These are phyloP conservation scores for Grosmannia huntii DNA, from an alignment of 2,329 filamentous ascomycete species.

Conservation along the genomic window DNA sequence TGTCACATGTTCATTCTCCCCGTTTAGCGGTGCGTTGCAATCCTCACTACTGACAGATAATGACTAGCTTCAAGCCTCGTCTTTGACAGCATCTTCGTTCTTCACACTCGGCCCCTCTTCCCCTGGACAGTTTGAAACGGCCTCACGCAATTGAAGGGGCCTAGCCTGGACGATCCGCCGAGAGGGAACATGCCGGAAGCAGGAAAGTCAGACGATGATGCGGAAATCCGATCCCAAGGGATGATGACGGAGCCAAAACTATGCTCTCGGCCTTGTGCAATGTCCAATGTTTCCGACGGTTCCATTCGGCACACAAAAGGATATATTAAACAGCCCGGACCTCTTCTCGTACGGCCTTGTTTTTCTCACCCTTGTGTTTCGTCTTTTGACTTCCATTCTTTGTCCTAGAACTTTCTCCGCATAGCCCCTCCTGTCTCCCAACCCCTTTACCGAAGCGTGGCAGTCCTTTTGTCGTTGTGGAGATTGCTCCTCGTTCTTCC, in stretches of 20 bases:
- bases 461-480: neutral
- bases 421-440: neutral
- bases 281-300: neutral
- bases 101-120: neutral
- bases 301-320: neutral
- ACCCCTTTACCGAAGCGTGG: neutral
- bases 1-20: too few relatives aligned
- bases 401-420: neutral
- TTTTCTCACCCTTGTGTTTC: neutral
- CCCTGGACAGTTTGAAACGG: conserved; percentile 22
- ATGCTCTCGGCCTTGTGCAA: neutral
- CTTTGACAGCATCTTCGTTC: neutral
- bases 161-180: neutral
- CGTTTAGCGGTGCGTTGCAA: too few relatives aligned
- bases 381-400: neutral
- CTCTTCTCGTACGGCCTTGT: neutral
- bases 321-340: neutral
- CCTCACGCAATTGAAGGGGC: conserved; percentile 23
- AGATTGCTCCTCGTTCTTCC: neutral
- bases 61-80: neutral
- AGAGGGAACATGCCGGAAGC: neutral
- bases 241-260: neutral
- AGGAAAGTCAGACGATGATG: neutral
- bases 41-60: too few relatives aligned
- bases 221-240: neutral